Evolutionary conservation across 2,329 filamentous ascomycete genomes (phyloP), one percentile per base, ranked within the genome.

Genomic region (Sarocladiaceae sp.): DNA sequence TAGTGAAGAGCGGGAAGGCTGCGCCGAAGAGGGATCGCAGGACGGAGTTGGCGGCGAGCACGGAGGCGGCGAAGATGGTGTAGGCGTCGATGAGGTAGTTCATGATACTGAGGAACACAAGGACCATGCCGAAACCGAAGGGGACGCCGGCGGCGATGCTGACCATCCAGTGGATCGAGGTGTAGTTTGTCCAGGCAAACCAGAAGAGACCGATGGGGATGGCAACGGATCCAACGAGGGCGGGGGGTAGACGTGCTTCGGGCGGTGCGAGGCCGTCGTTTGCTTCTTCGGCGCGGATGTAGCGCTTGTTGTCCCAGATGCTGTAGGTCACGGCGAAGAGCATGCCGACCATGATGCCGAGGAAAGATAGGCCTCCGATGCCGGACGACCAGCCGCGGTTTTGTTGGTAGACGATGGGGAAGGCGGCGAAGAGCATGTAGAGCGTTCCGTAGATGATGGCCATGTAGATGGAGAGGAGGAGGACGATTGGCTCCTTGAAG

Each of bases 41-140:
- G 18, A 89, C 78, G 2, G 80, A 73, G 64, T 83, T 87, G 40
- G 84, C 86, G 2, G 86, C 86, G 10, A 90, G 71, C 0, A 83
- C 84, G 0, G 81, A 86, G 1, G 86, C 86, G 0, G 88, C 86
- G 58, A 83, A 90, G 60, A 90, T 84, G 42, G 82, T 82, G 65
- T 88, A 81, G 2, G 78, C 66, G 61, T 86, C 84, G 56, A 86
- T 78, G 8, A 86, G 73, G 66, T 86, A 87, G 65, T 79, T 82
- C 58, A 79, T 74, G 28, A 80, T 66, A 13, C 70, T 71, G 17
- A 86, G 65, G 69, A 87, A 87, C 33, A 87, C 78, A 25, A 83
- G 66, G 2, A 85, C 78, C 51, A 74, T 59, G 13, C 74, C 80
- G 61, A 74, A 64, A 55, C 83, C 80, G 54, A 83, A 69, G 52